Percentiles rank a stretch among this genome's conserved stretches.
Evolutionary conservation across 2,329 filamentous ascomycete genomes (phyloP).

Genomic region (Curvularia verruculosa): DNA sequence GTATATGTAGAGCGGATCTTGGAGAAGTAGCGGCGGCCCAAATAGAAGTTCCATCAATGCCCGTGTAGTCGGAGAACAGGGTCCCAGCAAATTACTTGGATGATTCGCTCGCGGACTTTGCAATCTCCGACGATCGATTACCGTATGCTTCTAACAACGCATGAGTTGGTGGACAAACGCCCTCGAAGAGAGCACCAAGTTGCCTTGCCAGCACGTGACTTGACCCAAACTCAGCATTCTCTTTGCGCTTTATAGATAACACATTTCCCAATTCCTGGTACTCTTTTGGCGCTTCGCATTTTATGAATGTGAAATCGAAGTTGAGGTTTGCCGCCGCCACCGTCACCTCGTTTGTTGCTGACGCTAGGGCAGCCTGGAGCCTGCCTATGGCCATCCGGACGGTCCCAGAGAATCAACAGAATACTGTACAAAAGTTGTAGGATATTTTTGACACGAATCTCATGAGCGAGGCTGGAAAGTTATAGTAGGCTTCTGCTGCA

Average conservation of each 20-base stretch:
- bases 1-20: conserved; percentile 30
- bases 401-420: neutral
- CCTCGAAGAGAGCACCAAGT: conserved; percentile 51
- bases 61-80: conserved; percentile 30
- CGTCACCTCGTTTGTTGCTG: conserved; percentile 21
- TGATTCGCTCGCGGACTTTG: neutral
- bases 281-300: conserved; percentile 51
- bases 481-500: neutral
- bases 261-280: conserved; percentile 39
- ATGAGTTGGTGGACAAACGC: conserved; percentile 40
- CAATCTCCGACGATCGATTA: conserved; percentile 31
- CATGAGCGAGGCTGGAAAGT: neutral
- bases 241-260: conserved; percentile 39
- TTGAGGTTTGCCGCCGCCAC: conserved; percentile 41
- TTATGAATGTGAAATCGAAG: conserved; percentile 53
- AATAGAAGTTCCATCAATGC: conserved; percentile 43
- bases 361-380: neutral
- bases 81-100: neutral
- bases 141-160: conserved; percentile 47
- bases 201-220: conserved; percentile 49
- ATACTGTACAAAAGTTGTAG: neutral
- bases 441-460: too few relatives aligned
- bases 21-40: conserved; percentile 51
- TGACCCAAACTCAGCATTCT: conserved; percentile 49
- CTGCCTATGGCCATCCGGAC: neutral